A percentile compares a stretch with the other conserved stretches of the same genome.
Conservation (phyloP, 257 asterid species). For the Vinca minor region DNA sequence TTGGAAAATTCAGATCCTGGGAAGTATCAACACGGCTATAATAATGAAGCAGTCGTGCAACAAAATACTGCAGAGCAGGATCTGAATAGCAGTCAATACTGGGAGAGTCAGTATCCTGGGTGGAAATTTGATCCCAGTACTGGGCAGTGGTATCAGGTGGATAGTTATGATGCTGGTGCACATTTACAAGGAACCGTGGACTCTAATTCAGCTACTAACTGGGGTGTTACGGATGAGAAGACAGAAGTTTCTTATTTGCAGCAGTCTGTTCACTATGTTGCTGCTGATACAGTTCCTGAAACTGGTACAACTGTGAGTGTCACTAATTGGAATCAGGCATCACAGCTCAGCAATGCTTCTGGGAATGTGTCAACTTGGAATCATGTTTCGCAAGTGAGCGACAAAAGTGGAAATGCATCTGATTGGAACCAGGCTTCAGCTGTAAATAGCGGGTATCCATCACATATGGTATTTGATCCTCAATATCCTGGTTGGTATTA, state of each 20-base stretch:
- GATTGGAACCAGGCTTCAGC: conserved; percentile 51
- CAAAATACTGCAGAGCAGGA: conserved; percentile 39
- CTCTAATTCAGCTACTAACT: conserved; percentile 29
- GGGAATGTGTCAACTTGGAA: conserved; percentile 21
- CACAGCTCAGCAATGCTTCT: conserved; percentile 25
- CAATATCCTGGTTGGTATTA: conserved; percentile 92
- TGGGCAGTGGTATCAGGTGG: conserved; percentile 85
- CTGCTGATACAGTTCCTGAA: conserved; percentile 45
- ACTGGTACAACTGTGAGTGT: conserved; percentile 33
- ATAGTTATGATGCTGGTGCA: conserved; percentile 32
- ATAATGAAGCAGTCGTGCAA: conserved; percentile 31
- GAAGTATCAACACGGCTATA: conserved; percentile 31
- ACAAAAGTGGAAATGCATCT: conserved; percentile 24
- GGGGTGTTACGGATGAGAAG: conserved; percentile 37
- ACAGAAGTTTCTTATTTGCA: conserved; percentile 62
- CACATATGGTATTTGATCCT: conserved; percentile 87
- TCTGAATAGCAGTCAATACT: conserved; percentile 46
- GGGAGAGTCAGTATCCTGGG: conserved; percentile 88
- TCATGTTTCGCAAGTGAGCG: conserved; percentile 21
- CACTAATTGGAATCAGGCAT: conserved; percentile 49
- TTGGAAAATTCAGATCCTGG: conserved; percentile 24
- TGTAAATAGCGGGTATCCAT: conserved; percentile 57
- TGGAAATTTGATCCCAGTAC: conserved; percentile 67
- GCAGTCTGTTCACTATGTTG: conserved; percentile 52
- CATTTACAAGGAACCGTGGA: conserved; percentile 26